Percentiles rank a stretch among this genome's conserved stretches.
These are phyloP conservation scores for Neckera pumila DNA, from an alignment of 225 moss, liverwort and hornwort species.

Conservation along the genomic window DNA sequence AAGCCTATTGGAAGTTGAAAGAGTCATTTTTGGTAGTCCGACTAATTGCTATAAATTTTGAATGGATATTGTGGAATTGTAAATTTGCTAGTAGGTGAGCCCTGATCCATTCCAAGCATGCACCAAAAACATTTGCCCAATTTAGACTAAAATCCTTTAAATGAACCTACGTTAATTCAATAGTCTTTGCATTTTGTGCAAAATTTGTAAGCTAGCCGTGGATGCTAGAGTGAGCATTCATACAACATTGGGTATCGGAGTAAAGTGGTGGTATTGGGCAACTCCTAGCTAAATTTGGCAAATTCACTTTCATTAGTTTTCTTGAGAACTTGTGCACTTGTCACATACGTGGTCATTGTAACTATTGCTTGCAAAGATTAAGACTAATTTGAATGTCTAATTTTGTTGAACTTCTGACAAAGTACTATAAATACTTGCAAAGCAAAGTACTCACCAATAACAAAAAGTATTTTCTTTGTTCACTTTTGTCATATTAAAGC, in stretches of 20 bases:
- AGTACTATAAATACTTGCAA: background rate
- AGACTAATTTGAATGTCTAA: background rate
- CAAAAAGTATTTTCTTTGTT: background rate
- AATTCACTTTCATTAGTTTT: background rate
- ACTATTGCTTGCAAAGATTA: background rate
- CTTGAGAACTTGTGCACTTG: background rate
- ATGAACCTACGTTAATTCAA: background rate
- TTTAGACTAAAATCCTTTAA: background rate
- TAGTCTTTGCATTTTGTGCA: background rate
- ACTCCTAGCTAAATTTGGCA: accelerated
- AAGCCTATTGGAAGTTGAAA: background rate
- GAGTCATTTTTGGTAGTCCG: accelerated
- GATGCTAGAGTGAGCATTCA: no score
- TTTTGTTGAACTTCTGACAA: background rate
- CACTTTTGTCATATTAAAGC: background rate
- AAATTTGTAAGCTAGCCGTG: background rate
- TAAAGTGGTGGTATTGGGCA: accelerated
- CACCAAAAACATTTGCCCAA: background rate
- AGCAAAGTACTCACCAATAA: background rate
- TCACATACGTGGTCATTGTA: background rate
- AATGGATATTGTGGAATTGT: no score
- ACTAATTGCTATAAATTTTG: background rate
- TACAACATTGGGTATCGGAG: accelerated
- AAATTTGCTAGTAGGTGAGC: background rate
- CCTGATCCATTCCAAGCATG: background rate